A percentile compares a stretch with the other conserved stretches of the same genome.
Conservation (phyloP, 148 eudicot genomes). For the Drosera capensis region DNA sequence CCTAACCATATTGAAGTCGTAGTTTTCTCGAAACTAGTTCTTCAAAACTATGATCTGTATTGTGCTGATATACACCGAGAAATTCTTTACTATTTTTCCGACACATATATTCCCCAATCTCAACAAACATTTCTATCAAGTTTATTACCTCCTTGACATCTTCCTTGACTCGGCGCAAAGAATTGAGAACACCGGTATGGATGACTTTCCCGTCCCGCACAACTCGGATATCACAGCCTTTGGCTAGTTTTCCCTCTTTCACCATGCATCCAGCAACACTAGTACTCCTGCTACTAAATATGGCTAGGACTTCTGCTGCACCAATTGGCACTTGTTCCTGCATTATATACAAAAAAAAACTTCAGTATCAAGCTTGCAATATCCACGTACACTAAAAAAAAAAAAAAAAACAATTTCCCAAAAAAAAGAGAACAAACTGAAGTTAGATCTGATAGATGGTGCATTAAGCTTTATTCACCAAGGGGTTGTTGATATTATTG, state of each 20-base stretch:
- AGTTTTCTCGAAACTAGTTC: too few species aligned
- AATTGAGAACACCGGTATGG: conserved; percentile 52
- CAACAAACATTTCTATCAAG: not conserved
- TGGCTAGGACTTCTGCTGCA: conserved; percentile 74
- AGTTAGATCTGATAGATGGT: too few species aligned
- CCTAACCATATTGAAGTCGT: too few species aligned
- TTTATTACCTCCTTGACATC: conserved; percentile 69
- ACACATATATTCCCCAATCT: too few species aligned
- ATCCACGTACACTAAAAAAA: not conserved
- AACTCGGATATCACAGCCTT: conserved; percentile 75
- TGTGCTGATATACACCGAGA: too few species aligned
- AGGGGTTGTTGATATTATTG: too few species aligned
- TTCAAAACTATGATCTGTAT: too few species aligned
- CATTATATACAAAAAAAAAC: not conserved
- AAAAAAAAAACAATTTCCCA: not conserved
- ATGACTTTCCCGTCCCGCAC: conserved; percentile 55
- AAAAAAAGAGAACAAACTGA: too few species aligned
- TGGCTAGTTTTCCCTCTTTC: conserved; percentile 72
- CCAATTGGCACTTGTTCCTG: conserved; percentile 89
- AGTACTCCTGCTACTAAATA: conserved; percentile 91
- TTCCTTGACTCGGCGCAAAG: conserved; percentile 92
- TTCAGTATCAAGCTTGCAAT: not conserved
- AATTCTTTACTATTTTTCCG: too few species aligned
- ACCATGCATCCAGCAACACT: conserved; percentile 99
- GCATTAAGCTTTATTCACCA: too few species aligned